Evolutionary conservation across 225 moss, liverwort and hornwort species (phyloP).

Genomic region (Marchantia paleacea): DNA sequence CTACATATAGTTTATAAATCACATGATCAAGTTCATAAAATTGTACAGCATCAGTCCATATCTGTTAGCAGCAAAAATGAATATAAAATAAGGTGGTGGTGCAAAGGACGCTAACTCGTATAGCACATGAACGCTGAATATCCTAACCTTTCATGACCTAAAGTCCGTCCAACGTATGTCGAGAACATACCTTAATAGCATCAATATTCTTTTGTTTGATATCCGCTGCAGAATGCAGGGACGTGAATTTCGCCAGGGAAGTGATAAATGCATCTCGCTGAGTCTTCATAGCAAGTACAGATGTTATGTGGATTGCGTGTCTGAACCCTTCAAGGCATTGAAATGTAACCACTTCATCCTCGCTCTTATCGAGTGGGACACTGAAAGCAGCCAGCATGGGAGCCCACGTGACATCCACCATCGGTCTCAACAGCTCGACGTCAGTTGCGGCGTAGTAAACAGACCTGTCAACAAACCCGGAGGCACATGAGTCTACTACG

Average conservation of each 20-base stretch:
- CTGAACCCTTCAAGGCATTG: constrained; percentile 99
- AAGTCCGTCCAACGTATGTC: neutral
- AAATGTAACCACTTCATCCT: constrained; percentile 94
- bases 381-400: constrained; percentile 99
- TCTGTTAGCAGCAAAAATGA: too few species aligned
- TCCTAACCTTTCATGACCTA: too few species aligned
- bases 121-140: too few species aligned
- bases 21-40: too few species aligned
- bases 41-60: too few species aligned
- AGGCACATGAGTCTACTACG: neutral
- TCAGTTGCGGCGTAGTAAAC: constrained; percentile 98
- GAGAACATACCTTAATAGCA: constrained; percentile 80
- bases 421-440: constrained; percentile 94
- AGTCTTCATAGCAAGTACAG: constrained; percentile 91
- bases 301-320: constrained; percentile 97
- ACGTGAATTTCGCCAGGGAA: constrained; percentile 96
- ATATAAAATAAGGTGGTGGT: too few species aligned
- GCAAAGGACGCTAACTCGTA: too few species aligned
- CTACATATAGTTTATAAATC: too few species aligned
- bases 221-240: constrained; percentile 98
- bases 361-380: constrained; percentile 98
- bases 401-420: constrained; percentile 99
- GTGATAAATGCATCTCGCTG: constrained; percentile 99
- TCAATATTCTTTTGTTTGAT: constrained; percentile 99
- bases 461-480: constrained; percentile 54